Evolutionary conservation across 2,329 filamentous ascomycete genomes (phyloP).

Genomic region (Clonostachys byssicola): DNA sequence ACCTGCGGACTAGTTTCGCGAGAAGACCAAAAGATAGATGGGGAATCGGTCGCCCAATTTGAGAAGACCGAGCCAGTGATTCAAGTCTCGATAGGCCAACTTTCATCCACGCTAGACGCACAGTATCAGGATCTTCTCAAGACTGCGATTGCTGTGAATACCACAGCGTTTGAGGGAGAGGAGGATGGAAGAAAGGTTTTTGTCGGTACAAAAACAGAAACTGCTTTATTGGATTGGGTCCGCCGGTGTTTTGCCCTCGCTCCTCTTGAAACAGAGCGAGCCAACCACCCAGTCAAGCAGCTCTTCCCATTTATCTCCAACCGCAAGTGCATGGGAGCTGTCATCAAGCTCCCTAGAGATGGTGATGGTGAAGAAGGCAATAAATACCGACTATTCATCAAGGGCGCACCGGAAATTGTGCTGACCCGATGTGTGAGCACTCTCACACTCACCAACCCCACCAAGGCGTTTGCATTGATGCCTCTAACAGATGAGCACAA

Average conservation of each 20-base stretch:
- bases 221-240: conserved; percentile 36
- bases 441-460: conserved; percentile 10
- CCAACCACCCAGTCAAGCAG: not conserved
- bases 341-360: conserved; percentile 29
- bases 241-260: too few species aligned
- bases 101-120: conserved; percentile 8
- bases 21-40: too few species aligned
- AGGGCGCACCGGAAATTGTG: conserved; percentile 52
- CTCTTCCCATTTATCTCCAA: not conserved
- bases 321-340: conserved; percentile 52
- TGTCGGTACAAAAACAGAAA: conserved; percentile 51
- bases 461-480: conserved; percentile 12
- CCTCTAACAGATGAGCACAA: not conserved
- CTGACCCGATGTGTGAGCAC: conserved; percentile 39
- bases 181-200: conserved; percentile 28
- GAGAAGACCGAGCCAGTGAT: too few species aligned
- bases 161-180: conserved; percentile 49
- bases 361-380: not conserved
- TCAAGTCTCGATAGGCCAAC: conserved; percentile 2
- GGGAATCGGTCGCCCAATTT: too few species aligned
- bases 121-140: not conserved
- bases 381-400: conserved; percentile 37
- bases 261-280: not conserved
- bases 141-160: conserved; percentile 29
- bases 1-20: too few species aligned